Conservation (phyloP, 352 stramenopile species). For the Globisporangium echinulatum region DNA sequence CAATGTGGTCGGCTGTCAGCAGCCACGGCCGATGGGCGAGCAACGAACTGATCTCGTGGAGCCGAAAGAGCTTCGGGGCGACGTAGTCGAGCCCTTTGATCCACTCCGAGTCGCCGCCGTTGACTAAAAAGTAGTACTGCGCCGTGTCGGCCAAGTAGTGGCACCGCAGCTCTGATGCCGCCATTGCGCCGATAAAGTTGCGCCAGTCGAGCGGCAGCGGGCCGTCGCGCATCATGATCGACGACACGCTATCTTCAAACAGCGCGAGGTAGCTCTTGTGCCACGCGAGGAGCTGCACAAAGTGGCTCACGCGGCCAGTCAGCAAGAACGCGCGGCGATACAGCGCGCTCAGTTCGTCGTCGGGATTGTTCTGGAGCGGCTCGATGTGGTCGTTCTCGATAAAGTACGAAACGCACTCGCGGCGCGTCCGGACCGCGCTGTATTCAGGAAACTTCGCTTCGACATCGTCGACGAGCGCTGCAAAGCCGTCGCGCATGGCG, state of each 20-base stretch:
- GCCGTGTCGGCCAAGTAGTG: conserved; percentile 76
- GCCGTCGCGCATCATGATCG: conserved; percentile 76
- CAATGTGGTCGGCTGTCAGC: conserved; percentile 66
- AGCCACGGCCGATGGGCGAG: conserved; percentile 83
- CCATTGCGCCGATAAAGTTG: conserved; percentile 84
- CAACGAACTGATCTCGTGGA: conserved; percentile 80
- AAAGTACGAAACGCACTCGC: conserved; percentile 64
- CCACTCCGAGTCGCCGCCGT: conserved; percentile 72
- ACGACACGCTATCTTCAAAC: conserved; percentile 52
- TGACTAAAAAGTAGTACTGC: conserved; percentile 83
- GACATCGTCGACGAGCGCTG: conserved; percentile 34
- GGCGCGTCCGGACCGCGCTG: conserved; percentile 19
- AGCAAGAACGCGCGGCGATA: conserved; percentile 58
- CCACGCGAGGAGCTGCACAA: conserved; percentile 71
- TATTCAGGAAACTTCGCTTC: conserved; percentile 32
- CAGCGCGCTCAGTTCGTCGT: conserved; percentile 44
- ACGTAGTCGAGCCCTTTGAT: conserved; percentile 81
- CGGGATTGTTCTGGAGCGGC: conserved; percentile 22
- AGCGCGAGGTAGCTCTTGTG: conserved; percentile 74
- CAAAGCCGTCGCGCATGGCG: conserved; percentile 52
- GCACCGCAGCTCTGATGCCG: conserved; percentile 64
- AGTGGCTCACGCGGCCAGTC: conserved; percentile 66
- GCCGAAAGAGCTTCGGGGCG: conserved; percentile 71
- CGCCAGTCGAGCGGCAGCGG: conserved; percentile 73
- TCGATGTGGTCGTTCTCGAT: conserved; percentile 33